These are phyloP conservation scores for Gnomoniopsis smithogilvyi DNA, from an alignment of 2,329 filamentous ascomycete genomes.

Conservation along the genomic window DNA sequence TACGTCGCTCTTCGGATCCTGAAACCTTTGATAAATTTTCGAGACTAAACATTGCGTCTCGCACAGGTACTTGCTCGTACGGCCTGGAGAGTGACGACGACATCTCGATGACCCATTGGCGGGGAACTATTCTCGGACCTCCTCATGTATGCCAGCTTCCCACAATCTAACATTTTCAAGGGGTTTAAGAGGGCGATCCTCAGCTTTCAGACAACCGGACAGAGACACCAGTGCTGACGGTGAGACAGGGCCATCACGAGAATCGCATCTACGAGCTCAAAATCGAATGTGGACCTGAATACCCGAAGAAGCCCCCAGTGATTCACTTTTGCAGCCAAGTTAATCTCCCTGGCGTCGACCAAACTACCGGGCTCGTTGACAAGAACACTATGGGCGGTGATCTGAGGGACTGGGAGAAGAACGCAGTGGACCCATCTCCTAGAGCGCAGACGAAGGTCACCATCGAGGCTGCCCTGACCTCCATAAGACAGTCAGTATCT, in stretches of 20 bases:
- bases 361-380: slow-evolving; percentile 78
- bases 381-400: slow-evolving; percentile 73
- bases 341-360: slow-evolving; percentile 93
- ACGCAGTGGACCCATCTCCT: slow-evolving; percentile 49
- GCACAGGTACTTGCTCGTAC: slow-evolving; percentile 88
- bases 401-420: slow-evolving; percentile 85
- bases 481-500: slow-evolving; percentile 29
- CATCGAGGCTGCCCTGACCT: slow-evolving; percentile 32
- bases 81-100: slow-evolving; percentile 93
- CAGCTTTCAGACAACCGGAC: neutral
- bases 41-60: neutral
- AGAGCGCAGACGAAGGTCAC: slow-evolving; percentile 31
- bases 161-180: neutral
- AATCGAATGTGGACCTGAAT: slow-evolving; percentile 88
- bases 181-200: too few species aligned
- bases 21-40: neutral
- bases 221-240: neutral
- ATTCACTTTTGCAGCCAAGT: slow-evolving; percentile 93
- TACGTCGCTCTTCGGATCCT: slow-evolving; percentile 34
- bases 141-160: slow-evolving; percentile 65
- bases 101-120: slow-evolving; percentile 97
- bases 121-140: slow-evolving; percentile 93
- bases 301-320: slow-evolving; percentile 84
- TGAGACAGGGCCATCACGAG: slow-evolving; percentile 72
- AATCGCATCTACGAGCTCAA: slow-evolving; percentile 98